These are phyloP conservation scores for Fusarium sp. DNA, from an alignment of 2,329 filamentous ascomycete species.

Conservation along the genomic window DNA sequence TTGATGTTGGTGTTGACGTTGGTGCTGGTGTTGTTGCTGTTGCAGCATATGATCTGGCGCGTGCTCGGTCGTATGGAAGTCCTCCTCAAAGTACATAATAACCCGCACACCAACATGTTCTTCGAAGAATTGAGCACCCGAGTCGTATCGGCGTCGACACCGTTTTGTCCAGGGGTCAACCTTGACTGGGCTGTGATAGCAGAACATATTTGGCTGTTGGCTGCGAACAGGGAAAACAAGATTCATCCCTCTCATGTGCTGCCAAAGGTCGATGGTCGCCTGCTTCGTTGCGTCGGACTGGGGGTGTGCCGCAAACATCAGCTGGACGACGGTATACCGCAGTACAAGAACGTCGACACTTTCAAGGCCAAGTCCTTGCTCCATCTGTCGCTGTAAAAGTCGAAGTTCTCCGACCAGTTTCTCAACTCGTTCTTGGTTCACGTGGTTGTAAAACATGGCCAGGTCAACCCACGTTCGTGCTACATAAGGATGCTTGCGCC, in stretches of 20 bases:
- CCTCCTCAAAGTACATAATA: conserved; percentile 59
- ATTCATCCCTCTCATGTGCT: conserved; percentile 52
- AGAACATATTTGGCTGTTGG: conserved; percentile 55
- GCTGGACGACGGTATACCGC: conserved; percentile 58
- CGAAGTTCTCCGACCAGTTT: conserved; percentile 56
- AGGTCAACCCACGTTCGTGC: conserved; percentile 59
- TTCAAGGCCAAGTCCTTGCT: conserved; percentile 51
- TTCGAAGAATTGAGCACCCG: conserved; percentile 54
- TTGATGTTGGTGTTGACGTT: conserved; percentile 29
- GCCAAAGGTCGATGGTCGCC: conserved; percentile 55
- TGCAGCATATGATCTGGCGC: conserved; percentile 49
- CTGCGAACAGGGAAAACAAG: conserved; percentile 55
- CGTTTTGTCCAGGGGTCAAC: conserved; percentile 60
- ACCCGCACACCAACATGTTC: conserved; percentile 55
- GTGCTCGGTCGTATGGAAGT: conserved; percentile 58
- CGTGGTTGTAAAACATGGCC: conserved; percentile 56
- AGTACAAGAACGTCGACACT: conserved; percentile 55
- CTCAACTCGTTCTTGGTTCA: conserved; percentile 53
- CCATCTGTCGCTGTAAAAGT: conserved; percentile 53
- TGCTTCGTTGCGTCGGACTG: conserved; percentile 53
- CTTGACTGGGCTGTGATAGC: conserved; percentile 60
- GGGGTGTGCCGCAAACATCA: conserved; percentile 54
- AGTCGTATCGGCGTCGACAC: conserved; percentile 58
- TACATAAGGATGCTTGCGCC: conserved; percentile 59
- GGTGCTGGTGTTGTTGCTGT: conserved; percentile 21